phyloP scores from a whole-genome alignment of 2,329 filamentous ascomycete genomes.

The Aspergillus pseudoterreus region DNA sequence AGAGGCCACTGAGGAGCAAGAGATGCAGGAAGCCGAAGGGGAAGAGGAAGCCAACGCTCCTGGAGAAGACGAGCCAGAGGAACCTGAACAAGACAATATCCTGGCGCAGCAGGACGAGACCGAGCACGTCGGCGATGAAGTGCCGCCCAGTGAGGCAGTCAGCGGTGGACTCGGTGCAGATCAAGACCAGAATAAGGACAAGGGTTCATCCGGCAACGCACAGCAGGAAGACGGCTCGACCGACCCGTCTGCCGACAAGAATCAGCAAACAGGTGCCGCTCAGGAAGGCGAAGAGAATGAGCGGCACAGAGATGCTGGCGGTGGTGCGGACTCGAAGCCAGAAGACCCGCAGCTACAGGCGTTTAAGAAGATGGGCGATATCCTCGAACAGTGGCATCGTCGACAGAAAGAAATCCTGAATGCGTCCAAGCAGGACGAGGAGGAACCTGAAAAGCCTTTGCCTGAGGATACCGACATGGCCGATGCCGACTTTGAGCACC shows the following conservation, averaged over 20 bases:
- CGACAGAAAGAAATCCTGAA: slow-evolving; percentile 79
- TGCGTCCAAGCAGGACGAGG: slow-evolving; percentile 51
- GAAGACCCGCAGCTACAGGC: slow-evolving; percentile 57
- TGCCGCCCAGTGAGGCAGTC: slow-evolving; percentile 42
- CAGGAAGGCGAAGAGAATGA: slow-evolving; percentile 40
- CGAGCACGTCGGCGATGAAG: slow-evolving; percentile 53
- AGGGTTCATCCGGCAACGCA: slow-evolving; percentile 46
- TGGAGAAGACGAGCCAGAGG: slow-evolving; percentile 46
- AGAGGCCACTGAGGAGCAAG: slow-evolving; percentile 41
- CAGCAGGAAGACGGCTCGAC: slow-evolving; percentile 41
- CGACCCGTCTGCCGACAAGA: slow-evolving; percentile 44
- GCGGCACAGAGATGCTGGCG: slow-evolving; percentile 34
- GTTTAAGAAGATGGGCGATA: slow-evolving; percentile 92
- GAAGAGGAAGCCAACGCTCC: slow-evolving; percentile 45
- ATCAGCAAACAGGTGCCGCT: slow-evolving; percentile 42
- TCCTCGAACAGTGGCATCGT: slow-evolving; percentile 87
- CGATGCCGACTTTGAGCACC: slow-evolving; percentile 85
- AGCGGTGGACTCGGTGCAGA: slow-evolving; percentile 37
- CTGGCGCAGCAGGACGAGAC: slow-evolving; percentile 47
- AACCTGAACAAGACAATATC: slow-evolving; percentile 49
- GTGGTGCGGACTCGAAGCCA: slow-evolving; percentile 31
- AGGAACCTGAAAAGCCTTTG: slow-evolving; percentile 47
- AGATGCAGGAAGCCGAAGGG: slow-evolving; percentile 40
- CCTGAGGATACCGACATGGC: slow-evolving; percentile 66
- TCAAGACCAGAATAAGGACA: slow-evolving; percentile 40